Evolutionary conservation across 352 stramenopile species (phyloP), one percentile per base, ranked within the genome.

Genomic region (Globisporangium sylvaticum): DNA sequence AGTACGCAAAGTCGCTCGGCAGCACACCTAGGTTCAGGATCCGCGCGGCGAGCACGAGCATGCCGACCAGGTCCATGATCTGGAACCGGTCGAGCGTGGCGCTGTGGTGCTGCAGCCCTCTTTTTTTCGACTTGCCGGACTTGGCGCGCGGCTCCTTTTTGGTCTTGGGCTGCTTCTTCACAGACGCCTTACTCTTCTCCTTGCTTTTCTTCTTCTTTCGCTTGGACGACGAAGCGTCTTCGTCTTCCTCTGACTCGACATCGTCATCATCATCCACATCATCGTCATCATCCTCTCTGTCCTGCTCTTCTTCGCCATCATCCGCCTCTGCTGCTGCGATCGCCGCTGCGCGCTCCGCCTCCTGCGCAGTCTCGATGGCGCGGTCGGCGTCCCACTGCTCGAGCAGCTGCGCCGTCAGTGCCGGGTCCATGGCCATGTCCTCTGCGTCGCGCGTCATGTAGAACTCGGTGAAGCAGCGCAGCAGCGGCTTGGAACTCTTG

Each of bases 391-490:
- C 83, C 85, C 85, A 93, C 65, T 93, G 77, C 58, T 90, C 83
- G 54, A 93, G 68, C 63, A 91, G 71, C 24, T 90, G 77, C 24
- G 77, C 73, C 5, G 81, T 89, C 46, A 89, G 62, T 4, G 73
- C 74, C 4, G 75, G 72, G 48, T 92, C 84, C 68, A 89, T 75
- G 8, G 58, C 72, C 57, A 77, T 77, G 58, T 82, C 78, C 12
- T 76, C 74, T 12, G 69, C 59, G 7, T 31, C 27, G 1, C 55
- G 63, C 25, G 56, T 61, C 57, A 90, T 53, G 53, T 82, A 84
- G 61, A 89, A 92, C 69, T 92, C 81, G 31, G 82, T 91, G 69
- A 86, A 93, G 72, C 81, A 91, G 42, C 79, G 78, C 58, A 93
- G 68, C 44, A 93, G 66, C 39, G 85, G 85, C 4, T 72, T 77